A percentile compares a stretch with the other conserved stretches of the same genome.
Evolutionary conservation across 139 green algal species (phyloP).

Genomic region (Trebouxia sp.): DNA sequence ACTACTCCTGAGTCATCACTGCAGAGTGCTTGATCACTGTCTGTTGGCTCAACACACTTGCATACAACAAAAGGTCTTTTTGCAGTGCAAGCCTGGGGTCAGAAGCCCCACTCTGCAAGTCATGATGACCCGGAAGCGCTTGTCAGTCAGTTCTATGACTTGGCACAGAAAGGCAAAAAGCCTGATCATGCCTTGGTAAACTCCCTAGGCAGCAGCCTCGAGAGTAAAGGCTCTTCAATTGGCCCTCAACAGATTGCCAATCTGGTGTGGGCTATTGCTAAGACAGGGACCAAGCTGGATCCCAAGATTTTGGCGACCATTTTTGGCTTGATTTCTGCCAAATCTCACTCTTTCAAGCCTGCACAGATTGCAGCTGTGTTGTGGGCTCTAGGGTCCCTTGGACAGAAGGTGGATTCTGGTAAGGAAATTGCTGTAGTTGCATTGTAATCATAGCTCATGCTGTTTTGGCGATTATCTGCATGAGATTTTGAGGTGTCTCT

Average conservation of each 20-base stretch:
- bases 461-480: no score
- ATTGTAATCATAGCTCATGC: no score
- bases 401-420: constrained; percentile 20
- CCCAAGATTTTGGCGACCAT: constrained; percentile 17
- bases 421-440: no score
- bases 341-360: constrained; percentile 26
- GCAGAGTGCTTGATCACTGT: no score
- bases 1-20: no score
- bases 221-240: constrained; percentile 17
- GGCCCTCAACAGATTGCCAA: constrained; percentile 17
- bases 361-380: constrained; percentile 27
- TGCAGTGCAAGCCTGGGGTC: neutral
- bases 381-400: constrained; percentile 17
- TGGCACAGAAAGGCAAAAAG: constrained; percentile 25
- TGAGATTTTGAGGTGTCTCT: no score
- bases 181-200: constrained; percentile 11
- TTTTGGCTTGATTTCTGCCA: constrained; percentile 9
- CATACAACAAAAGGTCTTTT: no score
- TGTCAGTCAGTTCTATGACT: constrained; percentile 22
- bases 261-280: constrained; percentile 8
- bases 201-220: constrained; percentile 7
- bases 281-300: constrained; percentile 14
- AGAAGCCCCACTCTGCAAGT: neutral
- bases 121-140: constrained; percentile 3
- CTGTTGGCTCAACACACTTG: no score